Evolutionary conservation across 768 basidiomycete species (phyloP).

Genomic region (Mycena leptocephala): DNA sequence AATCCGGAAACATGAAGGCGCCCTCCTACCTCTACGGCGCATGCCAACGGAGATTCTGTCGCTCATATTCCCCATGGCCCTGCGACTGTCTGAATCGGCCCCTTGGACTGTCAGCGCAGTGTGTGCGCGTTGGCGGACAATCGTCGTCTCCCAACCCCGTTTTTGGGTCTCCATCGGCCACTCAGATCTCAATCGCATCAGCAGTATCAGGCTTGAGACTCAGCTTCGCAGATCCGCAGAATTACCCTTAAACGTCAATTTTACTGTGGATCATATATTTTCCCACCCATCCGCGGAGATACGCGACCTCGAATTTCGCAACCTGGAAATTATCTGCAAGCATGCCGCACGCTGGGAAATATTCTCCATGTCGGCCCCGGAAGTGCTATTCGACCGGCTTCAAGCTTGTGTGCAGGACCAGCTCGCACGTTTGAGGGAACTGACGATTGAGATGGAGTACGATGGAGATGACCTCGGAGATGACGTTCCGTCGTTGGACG

Average conservation of each 20-base stretch:
- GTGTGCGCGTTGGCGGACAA: slow-evolving; percentile 13
- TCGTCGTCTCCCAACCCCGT: not conserved
- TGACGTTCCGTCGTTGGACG: too few species aligned
- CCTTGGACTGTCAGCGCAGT: slow-evolving; percentile 16
- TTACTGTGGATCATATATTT: not conserved
- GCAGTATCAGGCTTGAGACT: not conserved
- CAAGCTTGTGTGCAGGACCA: not conserved
- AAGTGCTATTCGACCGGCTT: not conserved
- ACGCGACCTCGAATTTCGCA: not conserved
- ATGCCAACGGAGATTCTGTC: slow-evolving; percentile 20
- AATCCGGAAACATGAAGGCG: not conserved
- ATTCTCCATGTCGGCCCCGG: not conserved
- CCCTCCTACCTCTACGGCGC: slow-evolving; percentile 8
- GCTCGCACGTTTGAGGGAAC: not conserved
- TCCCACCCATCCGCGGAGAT: too few species aligned
- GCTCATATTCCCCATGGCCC: not conserved
- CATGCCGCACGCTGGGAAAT: slow-evolving; percentile 8
- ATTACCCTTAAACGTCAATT: not conserved
- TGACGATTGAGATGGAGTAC: not conserved
- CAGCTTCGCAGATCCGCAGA: not conserved
- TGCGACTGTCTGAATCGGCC: not conserved
- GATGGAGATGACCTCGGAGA: not conserved
- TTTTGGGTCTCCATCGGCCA: not conserved
- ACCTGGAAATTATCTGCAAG: not conserved
- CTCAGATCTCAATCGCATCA: not conserved